Conservation (phyloP, 768 basidiomycete species). For the Saitozyma podzolica region DNA sequence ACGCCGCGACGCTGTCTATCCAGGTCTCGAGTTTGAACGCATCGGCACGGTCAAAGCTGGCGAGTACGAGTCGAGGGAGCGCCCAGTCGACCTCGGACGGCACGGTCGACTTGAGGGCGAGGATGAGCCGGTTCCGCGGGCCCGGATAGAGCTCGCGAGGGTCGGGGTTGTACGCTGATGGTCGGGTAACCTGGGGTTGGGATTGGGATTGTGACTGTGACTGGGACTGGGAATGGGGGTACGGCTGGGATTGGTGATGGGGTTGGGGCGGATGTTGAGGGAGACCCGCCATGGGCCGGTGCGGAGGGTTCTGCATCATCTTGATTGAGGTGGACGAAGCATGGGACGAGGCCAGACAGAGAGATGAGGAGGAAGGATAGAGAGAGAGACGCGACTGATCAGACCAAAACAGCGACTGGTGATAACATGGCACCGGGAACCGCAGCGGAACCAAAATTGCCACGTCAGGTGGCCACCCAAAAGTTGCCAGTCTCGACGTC, state of each 20-base stretch:
- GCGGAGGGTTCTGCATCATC: not conserved
- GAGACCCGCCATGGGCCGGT: constrained; percentile 12
- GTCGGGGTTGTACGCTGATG: constrained; percentile 9
- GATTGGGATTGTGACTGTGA: no score
- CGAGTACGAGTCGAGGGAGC: constrained; percentile 76
- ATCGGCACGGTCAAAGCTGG: constrained; percentile 68
- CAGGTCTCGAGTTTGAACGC: constrained; percentile 69
- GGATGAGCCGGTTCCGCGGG: constrained; percentile 82
- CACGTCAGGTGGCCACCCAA: constrained; percentile 4
- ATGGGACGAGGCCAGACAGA: not conserved
- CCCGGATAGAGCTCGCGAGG: constrained; percentile 70
- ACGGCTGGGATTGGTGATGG: not conserved
- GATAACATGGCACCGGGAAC: not conserved
- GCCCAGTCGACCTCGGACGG: constrained; percentile 83
- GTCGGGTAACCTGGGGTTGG: not conserved
- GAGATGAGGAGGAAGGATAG: not conserved
- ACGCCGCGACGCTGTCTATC: constrained; percentile 75
- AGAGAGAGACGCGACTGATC: not conserved
- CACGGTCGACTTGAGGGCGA: constrained; percentile 81
- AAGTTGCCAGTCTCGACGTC: constrained; percentile 1
- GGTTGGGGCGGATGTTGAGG: constrained; percentile 5
- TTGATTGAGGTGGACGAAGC: not conserved
- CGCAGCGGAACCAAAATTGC: not conserved
- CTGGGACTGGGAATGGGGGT: not conserved
- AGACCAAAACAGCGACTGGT: not conserved